Base-by-base conservation (phyloP, 139 green algal genomes). In the Chlorella sp. region DNA sequence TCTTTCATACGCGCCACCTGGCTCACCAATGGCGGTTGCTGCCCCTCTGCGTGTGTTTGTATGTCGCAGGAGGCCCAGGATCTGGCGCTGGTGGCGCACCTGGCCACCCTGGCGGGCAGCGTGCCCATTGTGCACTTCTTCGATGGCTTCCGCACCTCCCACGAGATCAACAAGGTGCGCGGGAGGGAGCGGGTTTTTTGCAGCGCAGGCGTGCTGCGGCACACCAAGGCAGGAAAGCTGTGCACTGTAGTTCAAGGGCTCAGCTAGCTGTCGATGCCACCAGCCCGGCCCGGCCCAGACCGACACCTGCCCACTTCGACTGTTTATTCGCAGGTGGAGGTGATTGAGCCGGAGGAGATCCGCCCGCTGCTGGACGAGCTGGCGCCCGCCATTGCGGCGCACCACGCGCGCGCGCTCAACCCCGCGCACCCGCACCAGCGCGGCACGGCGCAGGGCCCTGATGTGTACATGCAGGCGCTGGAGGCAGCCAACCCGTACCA, bases 391-490 rank as follows among this genome's bases (percentile, higher is more conserved):
- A 85, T 90, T 28, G 57, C 86, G 25, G 69, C 83, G 55, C 84
- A 90, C 80, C 64, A 75, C 20, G 56, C 68, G 26, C 85, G 78
- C 62, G 87, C 91, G 0, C 81, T 92, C 21, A 91, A 91, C 87
- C 87, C 89, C 25, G 64, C 70, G 5, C 87, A 91, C 76, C 87
- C 87, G 28, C 85, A 91, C 81, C 89, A 92, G 87, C 87, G 89
- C 39, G 90, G 90, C 69, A 92, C 88, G 9, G 82, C 81, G 7
- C 85, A 91, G 85, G 85, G 81, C 60, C 81, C 86, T 18, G 90
- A 92, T 75, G 86, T 92, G 30, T 92, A 91, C 82, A 91, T 93
- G 87, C 88, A 92, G 85, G 79, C 79, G 62, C 39, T 87, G 21
- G 88, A 91, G 86, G 85, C 87, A 17, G 86, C 90, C 80, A 92